phyloP scores from a whole-genome alignment of 2,329 filamentous ascomycete species.

The Apiospora kogelbergensis region DNA sequence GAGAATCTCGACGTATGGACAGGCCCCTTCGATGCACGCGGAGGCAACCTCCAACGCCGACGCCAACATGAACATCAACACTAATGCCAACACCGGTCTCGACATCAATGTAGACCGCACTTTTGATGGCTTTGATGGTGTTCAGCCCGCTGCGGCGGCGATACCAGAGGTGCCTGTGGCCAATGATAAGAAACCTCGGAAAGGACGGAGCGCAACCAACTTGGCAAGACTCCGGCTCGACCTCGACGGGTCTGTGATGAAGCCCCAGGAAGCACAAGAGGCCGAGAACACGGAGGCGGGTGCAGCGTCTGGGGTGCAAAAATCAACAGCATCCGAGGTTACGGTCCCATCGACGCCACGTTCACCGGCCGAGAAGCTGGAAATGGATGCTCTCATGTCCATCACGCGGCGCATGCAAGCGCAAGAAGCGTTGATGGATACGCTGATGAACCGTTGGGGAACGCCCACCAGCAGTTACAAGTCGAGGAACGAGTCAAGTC shows the following conservation, averaged over 20 bases:
- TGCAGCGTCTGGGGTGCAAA: not conserved
- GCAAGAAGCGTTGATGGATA: constrained; percentile 13
- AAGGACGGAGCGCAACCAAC: not conserved
- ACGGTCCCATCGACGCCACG: not conserved
- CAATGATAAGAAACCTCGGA: constrained; percentile 10
- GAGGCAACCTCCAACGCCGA: not conserved
- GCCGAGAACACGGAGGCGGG: not conserved
- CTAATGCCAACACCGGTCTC: no score
- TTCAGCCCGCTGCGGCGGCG: constrained; percentile 2
- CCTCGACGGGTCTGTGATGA: not conserved
- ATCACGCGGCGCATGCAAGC: constrained; percentile 14
- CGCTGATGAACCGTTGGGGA: constrained; percentile 14
- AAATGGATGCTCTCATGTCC: constrained; percentile 6
- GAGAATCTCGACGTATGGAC: not conserved
- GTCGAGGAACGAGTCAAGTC: not conserved
- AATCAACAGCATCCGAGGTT: not conserved
- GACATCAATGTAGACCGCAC: not conserved
- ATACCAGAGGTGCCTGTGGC: not conserved
- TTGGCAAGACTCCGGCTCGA: not conserved
- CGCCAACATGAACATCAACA: no score
- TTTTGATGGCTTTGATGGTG: constrained; percentile 14
- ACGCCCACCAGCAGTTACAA: not conserved
- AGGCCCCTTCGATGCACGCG: not conserved
- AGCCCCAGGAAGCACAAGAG: not conserved
- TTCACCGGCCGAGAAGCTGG: not conserved